Evolutionary conservation across 163 green algal species (phyloP), one percentile per base, ranked within the genome.

Genomic region (Prototheca wickerhamii): DNA sequence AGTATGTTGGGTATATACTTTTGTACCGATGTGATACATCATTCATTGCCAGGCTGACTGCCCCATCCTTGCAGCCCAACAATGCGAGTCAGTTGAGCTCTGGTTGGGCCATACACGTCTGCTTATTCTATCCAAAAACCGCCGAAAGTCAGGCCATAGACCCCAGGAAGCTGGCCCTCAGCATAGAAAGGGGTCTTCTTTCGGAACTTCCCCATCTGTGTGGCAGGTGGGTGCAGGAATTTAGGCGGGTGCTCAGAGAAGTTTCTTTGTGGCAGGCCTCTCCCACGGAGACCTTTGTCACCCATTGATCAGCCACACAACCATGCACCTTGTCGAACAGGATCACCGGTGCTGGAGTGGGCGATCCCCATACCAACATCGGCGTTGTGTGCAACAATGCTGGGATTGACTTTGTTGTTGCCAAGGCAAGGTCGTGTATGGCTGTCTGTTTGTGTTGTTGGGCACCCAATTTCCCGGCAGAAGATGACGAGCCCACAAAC

Each of bases 321-420:
- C 10, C 37, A 44, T 15, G 1, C 10, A 15, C 37, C 37, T 15
- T 15, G 10, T 10, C 37, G 15, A 21, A 21, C 46, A 54, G 46
- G 26, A 12, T 54, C 5, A 28, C 46, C 10, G 46, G 46, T 25
- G 18, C 46, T 29, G 20, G 23, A 18, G n/a, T 12, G 46, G n/a
- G 12, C 15, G 15, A 54, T 12, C 46, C 46, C 10, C 46, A 54
- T 18, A 61, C 17, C 6, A 18, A 40, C 17, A 61, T 18, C 17
- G 20, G 6, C 55, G 42, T 61, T 18, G 15, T 30, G 17, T 49
- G 34, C 34, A 61, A 61, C 20, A 61, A 61, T 42, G 18, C 55
- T 40, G 55, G 55, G n/a, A 40, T 61, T 6, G 55, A 61, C 15
- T 61, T 61, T 21, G 23, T 18, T 8, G 6, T 40, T 44, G 55